Conservation (phyloP, 2,329 filamentous ascomycete species). For the Phialophora macrospora region DNA sequence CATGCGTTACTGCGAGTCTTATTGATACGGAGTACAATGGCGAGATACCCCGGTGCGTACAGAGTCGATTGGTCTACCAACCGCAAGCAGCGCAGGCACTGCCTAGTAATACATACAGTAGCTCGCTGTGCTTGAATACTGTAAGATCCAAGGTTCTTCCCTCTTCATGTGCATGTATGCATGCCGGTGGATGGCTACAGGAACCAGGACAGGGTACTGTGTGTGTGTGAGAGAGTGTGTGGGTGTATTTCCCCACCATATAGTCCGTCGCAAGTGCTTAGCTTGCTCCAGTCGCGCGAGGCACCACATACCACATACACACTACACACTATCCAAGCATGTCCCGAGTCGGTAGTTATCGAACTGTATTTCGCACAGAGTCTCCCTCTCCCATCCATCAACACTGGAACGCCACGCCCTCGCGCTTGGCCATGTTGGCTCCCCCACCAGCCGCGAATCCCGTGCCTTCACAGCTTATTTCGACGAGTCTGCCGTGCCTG, state of each 20-base stretch:
- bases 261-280: no score
- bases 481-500: constrained; percentile 70
- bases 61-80: background rate
- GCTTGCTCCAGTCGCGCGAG: no score
- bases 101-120: no score
- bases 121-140: background rate
- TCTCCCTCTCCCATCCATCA: no score
- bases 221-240: background rate
- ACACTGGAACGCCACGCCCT: constrained; percentile 81
- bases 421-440: constrained; percentile 77
- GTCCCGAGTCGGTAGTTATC: no score
- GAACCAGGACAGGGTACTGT: background rate
- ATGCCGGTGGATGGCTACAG: background rate
- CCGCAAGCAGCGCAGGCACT: no score
- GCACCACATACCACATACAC: no score
- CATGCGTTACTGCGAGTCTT: background rate
- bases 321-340: no score
- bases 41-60: background rate
- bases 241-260: no score
- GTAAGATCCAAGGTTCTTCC: background rate
- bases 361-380: no score
- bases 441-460: constrained; percentile 92
- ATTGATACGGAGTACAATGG: background rate
- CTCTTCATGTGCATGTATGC: background rate
- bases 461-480: constrained; percentile 83